Percentiles rank a stretch among this genome's conserved stretches.
Conservation (phyloP, 2,329 filamentous ascomycete genomes). For the Fusarium albidum region DNA sequence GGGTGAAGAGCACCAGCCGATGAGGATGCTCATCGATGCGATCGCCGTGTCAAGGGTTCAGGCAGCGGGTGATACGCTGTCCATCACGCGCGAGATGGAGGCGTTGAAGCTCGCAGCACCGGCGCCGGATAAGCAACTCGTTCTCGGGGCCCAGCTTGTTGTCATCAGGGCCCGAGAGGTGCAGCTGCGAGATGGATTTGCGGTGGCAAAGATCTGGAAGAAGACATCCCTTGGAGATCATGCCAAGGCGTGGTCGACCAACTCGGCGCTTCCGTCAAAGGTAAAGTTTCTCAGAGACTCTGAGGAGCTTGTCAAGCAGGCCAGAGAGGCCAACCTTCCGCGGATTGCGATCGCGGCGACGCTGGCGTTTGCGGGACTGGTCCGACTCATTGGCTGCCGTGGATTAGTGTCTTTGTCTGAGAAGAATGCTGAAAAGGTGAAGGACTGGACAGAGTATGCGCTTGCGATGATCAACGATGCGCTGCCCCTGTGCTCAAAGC, state of each 20-base stretch:
- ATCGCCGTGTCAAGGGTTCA: background rate
- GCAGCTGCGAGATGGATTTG: background rate
- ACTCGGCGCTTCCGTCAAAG: background rate
- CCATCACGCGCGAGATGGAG: background rate
- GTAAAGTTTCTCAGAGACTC: background rate
- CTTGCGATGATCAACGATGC: slow-evolving; percentile 10
- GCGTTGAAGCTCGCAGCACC: background rate
- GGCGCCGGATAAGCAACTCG: background rate
- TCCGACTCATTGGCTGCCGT: background rate
- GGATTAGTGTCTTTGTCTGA: background rate
- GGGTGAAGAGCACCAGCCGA: slow-evolving; percentile 6
- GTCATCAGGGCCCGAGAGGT: background rate
- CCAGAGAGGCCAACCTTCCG: background rate
- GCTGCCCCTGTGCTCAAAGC: background rate
- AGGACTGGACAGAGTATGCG: background rate
- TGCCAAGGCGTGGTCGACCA: background rate
- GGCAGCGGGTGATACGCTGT: background rate
- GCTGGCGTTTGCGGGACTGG: background rate
- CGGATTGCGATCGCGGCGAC: background rate
- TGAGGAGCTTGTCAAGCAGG: background rate
- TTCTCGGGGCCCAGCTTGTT: background rate
- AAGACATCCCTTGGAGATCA: background rate
- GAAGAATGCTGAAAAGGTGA: background rate
- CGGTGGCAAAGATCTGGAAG: background rate
- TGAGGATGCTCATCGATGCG: slow-evolving; percentile 4